These are phyloP conservation scores for Coprinopsis strossmayeri DNA, from an alignment of 768 basidiomycete species.

Conservation along the genomic window DNA sequence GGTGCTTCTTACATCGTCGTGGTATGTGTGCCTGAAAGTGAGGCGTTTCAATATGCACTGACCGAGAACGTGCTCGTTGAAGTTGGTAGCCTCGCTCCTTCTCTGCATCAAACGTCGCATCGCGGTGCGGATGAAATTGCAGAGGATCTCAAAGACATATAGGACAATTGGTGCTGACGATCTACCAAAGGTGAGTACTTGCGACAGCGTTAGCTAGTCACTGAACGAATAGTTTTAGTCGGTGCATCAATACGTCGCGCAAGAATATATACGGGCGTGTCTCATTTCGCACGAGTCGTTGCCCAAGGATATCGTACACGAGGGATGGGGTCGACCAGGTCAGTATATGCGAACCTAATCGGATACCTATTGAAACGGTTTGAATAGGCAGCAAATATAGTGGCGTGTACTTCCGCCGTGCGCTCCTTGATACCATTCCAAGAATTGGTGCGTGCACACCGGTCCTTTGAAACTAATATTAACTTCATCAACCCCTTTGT, in stretches of 20 bases:
- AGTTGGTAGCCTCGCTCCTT: slow-evolving; percentile 53
- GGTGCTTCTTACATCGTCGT: slow-evolving; percentile 65
- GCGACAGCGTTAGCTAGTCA: slow-evolving; percentile 2
- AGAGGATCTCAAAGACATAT: slow-evolving; percentile 60
- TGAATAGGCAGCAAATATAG: slow-evolving; percentile 49
- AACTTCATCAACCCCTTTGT: too few relatives aligned
- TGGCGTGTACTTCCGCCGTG: slow-evolving; percentile 57
- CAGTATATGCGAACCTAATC: too few relatives aligned
- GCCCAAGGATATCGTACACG: slow-evolving; percentile 58
- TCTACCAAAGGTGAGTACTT: slow-evolving; percentile 46
- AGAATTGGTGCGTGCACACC: slow-evolving; percentile 44
- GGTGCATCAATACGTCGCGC: slow-evolving; percentile 60
- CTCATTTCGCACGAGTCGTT: slow-evolving; percentile 65
- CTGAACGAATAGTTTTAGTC: slow-evolving; percentile 28
- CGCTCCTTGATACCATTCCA: slow-evolving; percentile 65
- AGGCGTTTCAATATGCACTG: background rate
- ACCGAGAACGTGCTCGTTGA: background rate
- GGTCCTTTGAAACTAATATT: background rate
- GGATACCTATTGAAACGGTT: background rate
- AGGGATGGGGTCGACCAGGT: slow-evolving; percentile 76
- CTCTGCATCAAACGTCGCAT: slow-evolving; percentile 67
- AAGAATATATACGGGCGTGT: slow-evolving; percentile 73
- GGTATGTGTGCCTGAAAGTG: slow-evolving; percentile 31
- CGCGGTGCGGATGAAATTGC: slow-evolving; percentile 56
- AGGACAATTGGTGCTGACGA: slow-evolving; percentile 46